Percentiles rank a stretch among this genome's conserved stretches.
Evolutionary conservation across 176 grass and related monocot genomes (phyloP).

Genomic region (Thalia dealbata): DNA sequence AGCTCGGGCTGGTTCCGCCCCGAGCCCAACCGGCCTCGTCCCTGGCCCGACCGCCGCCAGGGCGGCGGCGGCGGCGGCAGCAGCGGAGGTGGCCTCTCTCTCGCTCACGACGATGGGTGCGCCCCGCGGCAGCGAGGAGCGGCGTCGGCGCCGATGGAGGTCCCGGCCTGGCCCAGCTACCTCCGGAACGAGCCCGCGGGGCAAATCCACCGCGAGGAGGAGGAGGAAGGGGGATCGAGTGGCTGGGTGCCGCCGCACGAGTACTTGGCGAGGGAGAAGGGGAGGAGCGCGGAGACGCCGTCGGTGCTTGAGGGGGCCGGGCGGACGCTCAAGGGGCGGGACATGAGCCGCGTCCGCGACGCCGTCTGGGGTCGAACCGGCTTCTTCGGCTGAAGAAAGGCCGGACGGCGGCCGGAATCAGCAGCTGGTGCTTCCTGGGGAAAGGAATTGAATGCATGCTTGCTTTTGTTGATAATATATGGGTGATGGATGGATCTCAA

Average conservation of each 20-base stretch:
- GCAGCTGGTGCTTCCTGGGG: no score
- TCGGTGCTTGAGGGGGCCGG: conserved; percentile 16
- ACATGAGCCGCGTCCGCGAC: conserved; percentile 20
- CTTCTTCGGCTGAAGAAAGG: conserved; percentile 8
- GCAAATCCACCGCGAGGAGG: neutral
- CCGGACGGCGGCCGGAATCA: no score
- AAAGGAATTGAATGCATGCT: no score
- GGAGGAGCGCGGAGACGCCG: neutral
- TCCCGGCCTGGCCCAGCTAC: conserved; percentile 3
- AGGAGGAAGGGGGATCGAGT: neutral
- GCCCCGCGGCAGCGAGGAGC: neutral
- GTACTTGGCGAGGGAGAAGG: conserved; percentile 14
- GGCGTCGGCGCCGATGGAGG: conserved; percentile 13
- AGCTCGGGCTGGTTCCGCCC: neutral
- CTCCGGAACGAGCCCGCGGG: neutral
- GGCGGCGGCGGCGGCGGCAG: neutral
- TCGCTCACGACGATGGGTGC: neutral
- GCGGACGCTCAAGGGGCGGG: conserved; percentile 19
- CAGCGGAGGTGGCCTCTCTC: neutral
- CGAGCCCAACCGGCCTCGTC: neutral
- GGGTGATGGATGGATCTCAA: neutral
- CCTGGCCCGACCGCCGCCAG: neutral
- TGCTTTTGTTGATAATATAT: neutral
- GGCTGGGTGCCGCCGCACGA: conserved; percentile 19
- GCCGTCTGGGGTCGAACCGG: conserved; percentile 18